phyloP scores from a whole-genome alignment of 345 rosid genomes.

The Linum tenue region DNA sequence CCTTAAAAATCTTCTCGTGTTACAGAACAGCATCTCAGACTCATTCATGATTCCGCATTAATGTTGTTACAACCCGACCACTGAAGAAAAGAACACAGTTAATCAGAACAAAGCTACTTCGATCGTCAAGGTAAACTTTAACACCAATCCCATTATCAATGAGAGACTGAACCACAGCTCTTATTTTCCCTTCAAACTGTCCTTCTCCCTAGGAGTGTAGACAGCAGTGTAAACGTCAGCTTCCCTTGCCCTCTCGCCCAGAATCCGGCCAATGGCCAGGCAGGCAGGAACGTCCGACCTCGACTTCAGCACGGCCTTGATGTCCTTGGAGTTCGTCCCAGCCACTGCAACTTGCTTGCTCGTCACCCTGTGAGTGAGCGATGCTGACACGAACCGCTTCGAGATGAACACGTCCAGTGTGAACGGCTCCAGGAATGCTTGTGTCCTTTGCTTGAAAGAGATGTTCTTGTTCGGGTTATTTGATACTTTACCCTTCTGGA shows the following conservation, averaged over 20 bases:
- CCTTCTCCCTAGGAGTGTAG: conserved; percentile 80
- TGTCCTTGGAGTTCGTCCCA: conserved; percentile 91
- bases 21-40: too few species aligned
- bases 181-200: conserved; percentile 91
- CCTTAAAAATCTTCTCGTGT: too few species aligned
- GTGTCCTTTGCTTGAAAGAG: conserved; percentile 77
- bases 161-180: conserved; percentile 87
- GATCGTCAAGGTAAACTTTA: conserved; percentile 61
- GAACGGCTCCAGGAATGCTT: conserved; percentile 84
- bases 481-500: conserved; percentile 68
- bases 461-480: conserved; percentile 71
- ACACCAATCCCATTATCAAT: conserved; percentile 80
- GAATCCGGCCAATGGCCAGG: conserved; percentile 62
- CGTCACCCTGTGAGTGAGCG: conserved; percentile 83
- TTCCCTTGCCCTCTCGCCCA: conserved; percentile 76
- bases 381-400: conserved; percentile 84
- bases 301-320: conserved; percentile 74
- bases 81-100: not conserved
- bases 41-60: too few species aligned
- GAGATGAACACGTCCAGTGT: conserved; percentile 83
- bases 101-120: not conserved
- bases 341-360: conserved; percentile 92
- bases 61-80: too few species aligned
- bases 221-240: conserved; percentile 83
- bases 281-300: conserved; percentile 87